These are phyloP conservation scores for Neckera pumila DNA, from an alignment of 225 moss, liverwort and hornwort genomes.

Conservation along the genomic window DNA sequence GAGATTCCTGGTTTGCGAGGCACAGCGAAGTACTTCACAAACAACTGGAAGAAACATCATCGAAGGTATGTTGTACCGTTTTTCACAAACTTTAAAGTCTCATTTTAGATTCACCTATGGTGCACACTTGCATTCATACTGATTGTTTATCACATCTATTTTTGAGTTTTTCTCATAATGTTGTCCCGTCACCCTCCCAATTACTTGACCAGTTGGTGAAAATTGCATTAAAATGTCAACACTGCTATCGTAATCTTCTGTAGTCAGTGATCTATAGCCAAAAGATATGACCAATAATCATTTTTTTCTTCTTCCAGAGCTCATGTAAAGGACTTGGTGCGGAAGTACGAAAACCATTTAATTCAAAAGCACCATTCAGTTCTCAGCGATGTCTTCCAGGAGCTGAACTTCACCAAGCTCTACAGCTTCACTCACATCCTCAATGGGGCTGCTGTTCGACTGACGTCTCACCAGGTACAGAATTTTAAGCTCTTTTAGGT, in stretches of 20 bases:
- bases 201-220: not conserved
- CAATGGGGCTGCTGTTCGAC: conserved; percentile 11
- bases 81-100: not conserved
- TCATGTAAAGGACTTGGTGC: conserved; percentile 7
- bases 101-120: not conserved
- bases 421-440: conserved; percentile 14
- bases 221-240: not conserved
- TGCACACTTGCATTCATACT: not conserved
- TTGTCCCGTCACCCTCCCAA: not conserved
- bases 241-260: not conserved
- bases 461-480: conserved; percentile 7
- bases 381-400: not conserved
- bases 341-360: conserved; percentile 9
- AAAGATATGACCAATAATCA: not conserved
- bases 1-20: conserved; percentile 18
- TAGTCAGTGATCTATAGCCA: not conserved
- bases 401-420: conserved; percentile 9
- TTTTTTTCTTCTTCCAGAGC: not conserved
- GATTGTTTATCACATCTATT: not conserved
- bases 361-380: conserved; percentile 13
- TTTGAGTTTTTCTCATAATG: not conserved
- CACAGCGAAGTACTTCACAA: conserved; percentile 23
- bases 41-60: conserved; percentile 15
- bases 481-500: not conserved
- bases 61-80: not conserved